phyloP scores from a whole-genome alignment of 78 protist genomes.

The Dictyostelium capitatum region DNA sequence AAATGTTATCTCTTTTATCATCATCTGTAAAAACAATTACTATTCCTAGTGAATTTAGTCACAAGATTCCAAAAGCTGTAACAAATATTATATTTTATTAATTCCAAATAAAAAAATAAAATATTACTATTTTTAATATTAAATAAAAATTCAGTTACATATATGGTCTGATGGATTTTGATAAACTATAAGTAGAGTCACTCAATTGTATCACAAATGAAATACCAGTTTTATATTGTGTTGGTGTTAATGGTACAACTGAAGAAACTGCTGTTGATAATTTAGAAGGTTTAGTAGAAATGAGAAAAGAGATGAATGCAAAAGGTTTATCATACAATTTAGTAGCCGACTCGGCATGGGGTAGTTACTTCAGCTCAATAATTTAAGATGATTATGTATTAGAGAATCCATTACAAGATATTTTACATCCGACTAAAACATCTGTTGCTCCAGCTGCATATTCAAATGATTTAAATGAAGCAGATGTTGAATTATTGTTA shows the following conservation, averaged over 20 bases:
- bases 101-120: no score
- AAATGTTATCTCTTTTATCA: no score
- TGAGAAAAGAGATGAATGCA: slow-evolving; percentile 13
- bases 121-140: no score
- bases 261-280: slow-evolving; percentile 67
- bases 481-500: slow-evolving; percentile 9
- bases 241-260: slow-evolving; percentile 35
- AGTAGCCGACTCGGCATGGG: slow-evolving; percentile 51
- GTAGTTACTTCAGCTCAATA: slow-evolving; percentile 27
- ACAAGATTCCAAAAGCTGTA: no score
- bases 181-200: not conserved
- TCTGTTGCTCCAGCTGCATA: not conserved
- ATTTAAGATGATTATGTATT: slow-evolving; percentile 17
- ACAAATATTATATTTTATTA: no score
- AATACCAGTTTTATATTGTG: slow-evolving; percentile 23
- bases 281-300: not conserved
- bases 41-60: no score
- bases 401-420: slow-evolving; percentile 24
- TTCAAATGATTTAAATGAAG: not conserved
- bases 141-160: no score
- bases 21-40: no score
- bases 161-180: no score
- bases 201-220: not conserved
- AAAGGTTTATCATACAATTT: slow-evolving; percentile 13
- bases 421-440: not conserved